These are phyloP conservation scores for Teunomyces lycoperdinae DNA, from an alignment of 805 yeast genomes.

Conservation along the genomic window DNA sequence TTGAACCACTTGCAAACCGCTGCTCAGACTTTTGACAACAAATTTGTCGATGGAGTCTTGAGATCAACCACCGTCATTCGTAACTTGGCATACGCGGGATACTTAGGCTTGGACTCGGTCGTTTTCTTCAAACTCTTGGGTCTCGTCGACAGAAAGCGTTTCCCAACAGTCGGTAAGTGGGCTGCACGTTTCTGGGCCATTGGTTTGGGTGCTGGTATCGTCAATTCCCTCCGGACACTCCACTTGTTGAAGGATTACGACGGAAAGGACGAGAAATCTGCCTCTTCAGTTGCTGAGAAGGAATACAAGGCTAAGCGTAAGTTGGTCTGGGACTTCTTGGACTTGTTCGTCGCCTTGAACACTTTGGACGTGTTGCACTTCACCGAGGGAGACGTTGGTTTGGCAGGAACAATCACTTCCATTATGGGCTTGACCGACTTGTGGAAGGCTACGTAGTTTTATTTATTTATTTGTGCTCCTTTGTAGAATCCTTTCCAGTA, in stretches of 20 bases:
- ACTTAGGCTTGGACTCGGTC: conserved; percentile 61
- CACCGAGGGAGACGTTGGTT: conserved; percentile 78
- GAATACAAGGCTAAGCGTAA: conserved; percentile 54
- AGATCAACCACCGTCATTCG: conserved; percentile 53
- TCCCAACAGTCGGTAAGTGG: conserved; percentile 50
- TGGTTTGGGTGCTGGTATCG: conserved; percentile 62
- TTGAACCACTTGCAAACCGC: conserved; percentile 70
- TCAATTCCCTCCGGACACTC: conserved; percentile 55
- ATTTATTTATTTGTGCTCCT: conserved; percentile 13
- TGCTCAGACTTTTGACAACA: conserved; percentile 62
- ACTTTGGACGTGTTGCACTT: conserved; percentile 56
- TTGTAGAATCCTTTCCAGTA: conserved; percentile 34
- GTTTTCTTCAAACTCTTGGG: conserved; percentile 61
- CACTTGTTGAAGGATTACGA: conserved; percentile 19
- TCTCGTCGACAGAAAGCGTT: conserved; percentile 46
- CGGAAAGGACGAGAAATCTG: conserved; percentile 17
- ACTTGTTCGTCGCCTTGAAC: conserved; percentile 71
- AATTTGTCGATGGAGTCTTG: conserved; percentile 59
- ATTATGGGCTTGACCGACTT: conserved; percentile 70
- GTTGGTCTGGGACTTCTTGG: conserved; percentile 74
- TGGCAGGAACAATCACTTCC: conserved; percentile 83
- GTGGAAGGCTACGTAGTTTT: conserved; percentile 49
- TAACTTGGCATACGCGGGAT: conserved; percentile 61
- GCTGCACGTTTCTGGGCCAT: conserved; percentile 76
- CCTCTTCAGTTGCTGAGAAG: conserved; percentile 39